Evolutionary conservation across 2,329 filamentous ascomycete genomes (phyloP).

Genomic region (Alternaria alternata): DNA sequence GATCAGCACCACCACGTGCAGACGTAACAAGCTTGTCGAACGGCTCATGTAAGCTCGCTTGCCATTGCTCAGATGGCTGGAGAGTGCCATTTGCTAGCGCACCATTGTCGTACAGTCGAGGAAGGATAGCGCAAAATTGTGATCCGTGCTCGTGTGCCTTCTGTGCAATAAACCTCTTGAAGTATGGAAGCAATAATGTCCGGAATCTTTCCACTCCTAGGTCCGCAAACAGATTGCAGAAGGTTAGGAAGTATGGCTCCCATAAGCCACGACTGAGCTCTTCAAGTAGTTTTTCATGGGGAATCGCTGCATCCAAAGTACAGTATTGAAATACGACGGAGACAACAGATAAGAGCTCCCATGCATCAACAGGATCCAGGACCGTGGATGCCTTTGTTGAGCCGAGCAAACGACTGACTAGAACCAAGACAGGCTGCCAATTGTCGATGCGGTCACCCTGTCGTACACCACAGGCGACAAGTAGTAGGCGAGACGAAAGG

Average conservation of each 20-base stretch:
- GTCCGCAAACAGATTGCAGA: slow-evolving; percentile 82
- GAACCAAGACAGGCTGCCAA: slow-evolving; percentile 72
- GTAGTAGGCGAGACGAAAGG: slow-evolving; percentile 63
- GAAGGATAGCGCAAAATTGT: slow-evolving; percentile 43
- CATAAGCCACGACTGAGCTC: slow-evolving; percentile 71
- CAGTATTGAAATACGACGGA: slow-evolving; percentile 77
- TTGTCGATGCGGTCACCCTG: slow-evolving; percentile 76
- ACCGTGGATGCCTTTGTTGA: slow-evolving; percentile 49
- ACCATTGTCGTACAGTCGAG: slow-evolving; percentile 35
- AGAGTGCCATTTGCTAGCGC: slow-evolving; percentile 28
- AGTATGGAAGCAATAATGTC: slow-evolving; percentile 78
- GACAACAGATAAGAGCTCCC: slow-evolving; percentile 55
- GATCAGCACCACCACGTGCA: slow-evolving; percentile 15
- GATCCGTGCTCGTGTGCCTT: slow-evolving; percentile 44
- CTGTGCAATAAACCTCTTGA: slow-evolving; percentile 80
- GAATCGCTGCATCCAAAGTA: slow-evolving; percentile 79
- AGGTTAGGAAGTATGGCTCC: slow-evolving; percentile 78
- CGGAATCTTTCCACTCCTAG: slow-evolving; percentile 78
- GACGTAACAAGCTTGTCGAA: slow-evolving; percentile 64
- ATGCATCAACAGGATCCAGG: slow-evolving; percentile 24
- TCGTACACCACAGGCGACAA: slow-evolving; percentile 77
- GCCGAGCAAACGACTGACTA: slow-evolving; percentile 42
- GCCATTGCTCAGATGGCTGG: slow-evolving; percentile 40
- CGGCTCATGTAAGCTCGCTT: slow-evolving; percentile 66
- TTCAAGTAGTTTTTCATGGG: slow-evolving; percentile 71